These are phyloP conservation scores for Zygotorulaspora danielsina DNA, from an alignment of 805 yeast genomes.

Conservation along the genomic window DNA sequence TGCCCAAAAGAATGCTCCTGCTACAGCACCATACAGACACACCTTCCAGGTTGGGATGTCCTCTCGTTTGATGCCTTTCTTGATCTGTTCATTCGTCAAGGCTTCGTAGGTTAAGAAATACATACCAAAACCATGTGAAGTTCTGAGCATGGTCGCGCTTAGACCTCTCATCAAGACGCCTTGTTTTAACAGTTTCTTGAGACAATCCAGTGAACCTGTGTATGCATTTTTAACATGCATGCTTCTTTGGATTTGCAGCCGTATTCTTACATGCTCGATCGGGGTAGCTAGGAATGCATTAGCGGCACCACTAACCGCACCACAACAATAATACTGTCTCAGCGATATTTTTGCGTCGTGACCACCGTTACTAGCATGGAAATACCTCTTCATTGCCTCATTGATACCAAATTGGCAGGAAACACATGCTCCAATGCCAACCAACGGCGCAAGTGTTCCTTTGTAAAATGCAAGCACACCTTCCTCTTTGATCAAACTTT, in stretches of 20 bases:
- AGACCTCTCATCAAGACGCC: conserved; percentile 77
- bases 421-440: conserved; percentile 98
- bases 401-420: conserved; percentile 93
- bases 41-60: conserved; percentile 85
- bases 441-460: conserved; percentile 87
- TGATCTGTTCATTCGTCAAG: conserved; percentile 52
- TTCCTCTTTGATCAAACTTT: conserved; percentile 66
- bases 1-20: conserved; percentile 88
- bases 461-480: conserved; percentile 85
- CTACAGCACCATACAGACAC: conserved; percentile 82
- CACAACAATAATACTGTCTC: conserved; percentile 75
- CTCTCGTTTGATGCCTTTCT: conserved; percentile 45
- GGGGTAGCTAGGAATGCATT: conserved; percentile 89
- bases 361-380: conserved; percentile 41
- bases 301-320: conserved; percentile 90
- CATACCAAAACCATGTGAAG: conserved; percentile 81
- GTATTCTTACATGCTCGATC: conserved; percentile 89
- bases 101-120: conserved; percentile 91
- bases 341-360: conserved; percentile 36
- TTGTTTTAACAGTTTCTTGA: conserved; percentile 46
- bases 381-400: conserved; percentile 85
- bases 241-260: conserved; percentile 70
- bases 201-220: conserved; percentile 46
- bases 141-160: conserved; percentile 77
- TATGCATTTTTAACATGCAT: conserved; percentile 40